These are phyloP conservation scores for Fusarium sp. DNA, from an alignment of 2,329 filamentous ascomycete genomes.

Conservation along the genomic window DNA sequence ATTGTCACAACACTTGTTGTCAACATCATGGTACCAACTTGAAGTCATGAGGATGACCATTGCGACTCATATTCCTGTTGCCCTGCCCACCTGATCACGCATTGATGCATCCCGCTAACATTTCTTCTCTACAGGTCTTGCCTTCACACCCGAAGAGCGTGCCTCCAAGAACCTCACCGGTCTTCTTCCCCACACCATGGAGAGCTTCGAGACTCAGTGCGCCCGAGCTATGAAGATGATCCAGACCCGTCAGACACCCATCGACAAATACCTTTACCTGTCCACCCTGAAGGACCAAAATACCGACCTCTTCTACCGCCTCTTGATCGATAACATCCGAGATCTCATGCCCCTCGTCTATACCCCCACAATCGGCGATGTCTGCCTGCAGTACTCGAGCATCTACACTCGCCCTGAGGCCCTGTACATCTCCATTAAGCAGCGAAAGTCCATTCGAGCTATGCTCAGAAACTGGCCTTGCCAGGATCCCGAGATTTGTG, in stretches of 20 bases:
- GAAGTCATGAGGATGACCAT: slow-evolving; percentile 3
- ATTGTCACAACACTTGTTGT: slow-evolving; percentile 30
- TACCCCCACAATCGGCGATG: slow-evolving; percentile 93
- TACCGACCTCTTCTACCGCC: slow-evolving; percentile 84
- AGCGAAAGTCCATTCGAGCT: slow-evolving; percentile 88
- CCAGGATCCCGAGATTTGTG: slow-evolving; percentile 90
- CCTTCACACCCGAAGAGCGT: slow-evolving; percentile 74
- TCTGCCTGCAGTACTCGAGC: slow-evolving; percentile 95
- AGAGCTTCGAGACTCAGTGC: slow-evolving; percentile 71
- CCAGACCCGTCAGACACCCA: slow-evolving; percentile 73
- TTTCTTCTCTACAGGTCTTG: slow-evolving; percentile 63
- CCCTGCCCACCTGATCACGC: neutral
- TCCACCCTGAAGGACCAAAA: slow-evolving; percentile 81
- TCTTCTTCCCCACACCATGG: slow-evolving; percentile 74
- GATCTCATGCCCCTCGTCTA: slow-evolving; percentile 88
- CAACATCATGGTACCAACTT: slow-evolving; percentile 19
- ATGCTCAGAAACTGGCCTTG: slow-evolving; percentile 96
- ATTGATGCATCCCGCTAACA: slow-evolving; percentile 27
- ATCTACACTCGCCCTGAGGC: slow-evolving; percentile 96
- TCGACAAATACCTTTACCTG: slow-evolving; percentile 89
- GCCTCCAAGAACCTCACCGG: slow-evolving; percentile 74
- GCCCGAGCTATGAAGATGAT: slow-evolving; percentile 81
- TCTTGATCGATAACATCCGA: slow-evolving; percentile 81
- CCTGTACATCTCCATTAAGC: slow-evolving; percentile 95
- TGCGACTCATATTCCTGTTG: neutral